Evolutionary conservation across 805 yeast species (phyloP).

Genomic region (Yamadazyma tumulicola): DNA sequence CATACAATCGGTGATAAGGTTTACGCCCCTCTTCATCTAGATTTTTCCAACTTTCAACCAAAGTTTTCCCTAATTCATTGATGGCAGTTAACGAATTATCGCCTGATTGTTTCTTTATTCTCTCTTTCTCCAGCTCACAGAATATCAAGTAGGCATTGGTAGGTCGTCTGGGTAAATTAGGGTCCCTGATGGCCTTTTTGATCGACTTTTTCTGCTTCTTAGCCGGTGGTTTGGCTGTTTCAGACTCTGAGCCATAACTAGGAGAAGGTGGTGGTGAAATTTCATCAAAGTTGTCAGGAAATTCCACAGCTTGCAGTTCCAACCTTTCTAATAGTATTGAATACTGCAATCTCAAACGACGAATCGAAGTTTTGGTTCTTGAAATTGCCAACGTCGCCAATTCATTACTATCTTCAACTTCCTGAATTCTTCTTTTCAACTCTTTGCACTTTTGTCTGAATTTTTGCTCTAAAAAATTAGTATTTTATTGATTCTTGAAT

Average conservation of each 20-base stretch:
- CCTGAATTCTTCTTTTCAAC: conserved; percentile 62
- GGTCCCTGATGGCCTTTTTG: conserved; percentile 52
- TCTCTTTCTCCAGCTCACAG: conserved; percentile 83
- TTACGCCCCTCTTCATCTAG: conserved; percentile 65
- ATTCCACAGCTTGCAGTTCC: conserved; percentile 49
- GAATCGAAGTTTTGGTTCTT: conserved; percentile 70
- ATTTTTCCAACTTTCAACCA: conserved; percentile 84
- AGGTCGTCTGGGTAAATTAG: conserved; percentile 83
- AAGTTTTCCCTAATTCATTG: conserved; percentile 67
- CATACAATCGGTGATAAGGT: conserved; percentile 72
- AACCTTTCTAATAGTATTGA: conserved; percentile 75
- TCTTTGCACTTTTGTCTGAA: conserved; percentile 68
- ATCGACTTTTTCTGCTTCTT: conserved; percentile 11
- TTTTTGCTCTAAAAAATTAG: conserved; percentile 25
- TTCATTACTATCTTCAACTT: conserved; percentile 76
- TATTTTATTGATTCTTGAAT: neutral
- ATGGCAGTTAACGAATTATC: conserved; percentile 16
- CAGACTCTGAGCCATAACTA: conserved; percentile 24
- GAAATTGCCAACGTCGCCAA: conserved; percentile 70
- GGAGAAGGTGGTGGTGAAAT: conserved; percentile 43
- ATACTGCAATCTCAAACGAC: conserved; percentile 79
- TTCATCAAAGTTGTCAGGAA: conserved; percentile 30
- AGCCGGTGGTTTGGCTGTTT: conserved; percentile 19
- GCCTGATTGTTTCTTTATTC: conserved; percentile 57
- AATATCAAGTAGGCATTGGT: conserved; percentile 85